Conservation (phyloP, 2,329 filamentous ascomycete genomes). For the Berkeleyomyces rouxiae region DNA sequence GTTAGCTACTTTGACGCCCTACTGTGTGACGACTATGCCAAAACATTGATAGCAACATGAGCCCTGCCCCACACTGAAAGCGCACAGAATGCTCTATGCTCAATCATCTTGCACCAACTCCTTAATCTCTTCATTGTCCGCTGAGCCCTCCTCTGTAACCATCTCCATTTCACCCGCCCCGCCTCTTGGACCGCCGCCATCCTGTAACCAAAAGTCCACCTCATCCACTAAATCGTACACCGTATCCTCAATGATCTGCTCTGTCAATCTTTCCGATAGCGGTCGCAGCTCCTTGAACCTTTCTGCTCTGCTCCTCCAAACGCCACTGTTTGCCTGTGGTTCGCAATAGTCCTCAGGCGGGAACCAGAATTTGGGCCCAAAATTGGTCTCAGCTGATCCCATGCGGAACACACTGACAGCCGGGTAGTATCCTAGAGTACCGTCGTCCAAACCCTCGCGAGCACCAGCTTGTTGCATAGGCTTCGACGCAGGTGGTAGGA, state of each 20-base stretch:
- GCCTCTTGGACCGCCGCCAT: conserved; percentile 35
- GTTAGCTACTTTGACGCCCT: no score
- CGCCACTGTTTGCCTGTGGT: conserved; percentile 17
- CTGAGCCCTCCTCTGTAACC: conserved; percentile 28
- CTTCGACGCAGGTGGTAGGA: conserved; percentile 76
- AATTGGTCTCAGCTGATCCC: conserved; percentile 82
- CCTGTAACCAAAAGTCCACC: conserved; percentile 73
- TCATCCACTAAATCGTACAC: conserved; percentile 90
- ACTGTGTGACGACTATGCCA: no score
- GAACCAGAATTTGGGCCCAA: conserved; percentile 85
- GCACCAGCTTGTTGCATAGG: conserved; percentile 54
- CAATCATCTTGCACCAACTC: conserved; percentile 48
- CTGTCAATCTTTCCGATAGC: conserved; percentile 53
- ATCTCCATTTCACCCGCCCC: conserved; percentile 25
- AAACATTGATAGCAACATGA: neutral
- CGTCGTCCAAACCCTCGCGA: conserved; percentile 79
- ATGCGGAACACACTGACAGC: conserved; percentile 84
- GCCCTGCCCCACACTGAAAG: neutral
- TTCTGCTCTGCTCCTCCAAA: conserved; percentile 7
- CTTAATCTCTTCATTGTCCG: conserved; percentile 42
- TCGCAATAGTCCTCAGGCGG: conserved; percentile 47
- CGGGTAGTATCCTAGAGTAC: conserved; percentile 88
- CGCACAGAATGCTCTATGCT: neutral
- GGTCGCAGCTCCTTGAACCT: conserved; percentile 2
- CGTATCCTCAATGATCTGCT: conserved; percentile 89